These are phyloP conservation scores for Lepidium sativum DNA, from an alignment of 345 rosid genomes.

Conservation along the genomic window DNA sequence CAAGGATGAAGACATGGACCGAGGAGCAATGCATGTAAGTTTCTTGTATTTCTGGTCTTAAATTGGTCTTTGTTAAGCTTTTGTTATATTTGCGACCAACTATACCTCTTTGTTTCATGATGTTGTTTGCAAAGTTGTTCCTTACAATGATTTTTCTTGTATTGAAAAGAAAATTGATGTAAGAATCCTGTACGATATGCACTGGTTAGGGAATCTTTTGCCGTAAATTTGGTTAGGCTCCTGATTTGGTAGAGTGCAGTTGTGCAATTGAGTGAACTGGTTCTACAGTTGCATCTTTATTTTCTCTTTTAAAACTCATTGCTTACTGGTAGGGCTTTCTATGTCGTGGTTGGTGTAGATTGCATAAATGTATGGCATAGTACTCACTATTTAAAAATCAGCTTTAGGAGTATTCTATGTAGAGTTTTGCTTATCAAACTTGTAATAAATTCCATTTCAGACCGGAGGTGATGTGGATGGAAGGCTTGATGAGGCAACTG, in stretches of 20 bases:
- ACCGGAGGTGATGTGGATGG: constrained; percentile 67
- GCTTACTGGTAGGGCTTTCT: background rate
- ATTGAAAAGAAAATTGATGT: background rate
- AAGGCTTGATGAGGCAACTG: constrained; percentile 85
- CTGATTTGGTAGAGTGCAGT: background rate
- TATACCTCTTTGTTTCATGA: background rate
- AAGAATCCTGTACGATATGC: background rate
- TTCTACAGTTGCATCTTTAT: background rate
- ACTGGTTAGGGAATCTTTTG: background rate
- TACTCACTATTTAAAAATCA: background rate
- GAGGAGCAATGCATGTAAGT: constrained; percentile 55
- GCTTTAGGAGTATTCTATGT: background rate
- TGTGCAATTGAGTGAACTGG: background rate
- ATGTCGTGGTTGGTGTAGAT: background rate
- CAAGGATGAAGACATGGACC: constrained; percentile 86
- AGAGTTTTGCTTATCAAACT: constrained; percentile 7
- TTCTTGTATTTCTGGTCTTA: background rate
- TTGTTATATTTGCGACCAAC: background rate
- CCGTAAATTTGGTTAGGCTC: background rate
- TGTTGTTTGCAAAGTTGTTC: constrained; percentile 1
- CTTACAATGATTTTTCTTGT: background rate
- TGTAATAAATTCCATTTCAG: constrained; percentile 37
- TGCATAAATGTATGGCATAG: background rate
- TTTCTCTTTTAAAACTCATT: background rate
- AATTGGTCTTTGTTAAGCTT: background rate